Base-by-base conservation (phyloP, 768 basidiomycete genomes). In the Phanerochaete carnosa region DNA sequence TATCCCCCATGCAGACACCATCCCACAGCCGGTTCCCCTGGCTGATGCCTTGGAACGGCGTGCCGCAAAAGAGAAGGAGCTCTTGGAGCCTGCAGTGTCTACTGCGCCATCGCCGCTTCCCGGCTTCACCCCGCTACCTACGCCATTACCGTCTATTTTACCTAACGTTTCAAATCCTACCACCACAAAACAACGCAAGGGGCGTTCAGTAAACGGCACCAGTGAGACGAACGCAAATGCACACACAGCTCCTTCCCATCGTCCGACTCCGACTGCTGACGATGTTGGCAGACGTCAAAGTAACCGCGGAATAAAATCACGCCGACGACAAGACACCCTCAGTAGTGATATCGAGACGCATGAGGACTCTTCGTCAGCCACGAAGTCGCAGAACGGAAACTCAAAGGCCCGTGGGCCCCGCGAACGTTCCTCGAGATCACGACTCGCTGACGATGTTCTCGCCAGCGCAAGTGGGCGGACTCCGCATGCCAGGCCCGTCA, bases 1-100 rank as follows among this genome's bases (percentile, higher is more conserved):
- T 3, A 55, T 11, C 35, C 30, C 19, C 19, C 3, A 50, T 33
- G 65, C 22, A 92, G 90, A 89, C 62, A 87, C 83, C 11, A 84
- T 92, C 16, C 90, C 90, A 12, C 71, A 75, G 39, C 84, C 89
- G 2, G 74, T 89, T 7, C 70, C 85, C 15, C 74, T 90, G 26
- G 68, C 74, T 3, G 83, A 84, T 47, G 90, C 90, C n/a, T 72
- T 91, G 28, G 73, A 77, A 39, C 74, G 80, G 57, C 82, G 83
- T 37, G 78, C 78, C 60, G 75, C 73, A 2, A 83, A 80, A 64
- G 82, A 80, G 72, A 82, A 79, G 60, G 81, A 79, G 64, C 69
- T 82, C n/a, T 69, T 84, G n/a, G 81, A 86, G 57, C 61, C 61
- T 29, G 83, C 82, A 28, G 26, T 49, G 12, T 45, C 62, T 19